Conservation (phyloP, 2,329 filamentous ascomycete species). For the Stagonosporopsis chrysanthemi region DNA sequence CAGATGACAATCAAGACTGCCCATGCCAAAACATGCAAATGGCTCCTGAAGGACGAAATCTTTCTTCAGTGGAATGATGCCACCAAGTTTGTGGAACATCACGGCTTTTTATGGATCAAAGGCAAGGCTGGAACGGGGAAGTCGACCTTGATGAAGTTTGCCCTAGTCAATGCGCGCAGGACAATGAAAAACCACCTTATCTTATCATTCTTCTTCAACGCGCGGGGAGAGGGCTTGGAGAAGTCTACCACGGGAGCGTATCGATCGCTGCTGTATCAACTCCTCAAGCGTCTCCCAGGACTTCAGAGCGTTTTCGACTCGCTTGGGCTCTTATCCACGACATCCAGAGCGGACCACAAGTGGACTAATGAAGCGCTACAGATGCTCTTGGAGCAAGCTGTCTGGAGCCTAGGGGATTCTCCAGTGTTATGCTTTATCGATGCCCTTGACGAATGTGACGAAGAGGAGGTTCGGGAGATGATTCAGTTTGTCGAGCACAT, state of each 20-base stretch:
- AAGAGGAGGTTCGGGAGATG: constrained; percentile 54
- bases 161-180: constrained; percentile 13
- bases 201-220: constrained; percentile 40
- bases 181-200: constrained; percentile 15
- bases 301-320: constrained; percentile 17
- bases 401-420: constrained; percentile 19
- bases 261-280: constrained; percentile 35
- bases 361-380: constrained; percentile 26
- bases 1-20: constrained; percentile 49
- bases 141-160: constrained; percentile 54
- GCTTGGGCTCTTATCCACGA: constrained; percentile 5
- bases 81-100: constrained; percentile 34
- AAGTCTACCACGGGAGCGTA: constrained; percentile 34
- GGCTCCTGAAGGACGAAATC: constrained; percentile 47
- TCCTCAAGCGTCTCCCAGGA: constrained; percentile 26
- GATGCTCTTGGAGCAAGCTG: constrained; percentile 28
- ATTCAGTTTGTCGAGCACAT: constrained; percentile 54
- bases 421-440: constrained; percentile 47
- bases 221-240: constrained; percentile 30
- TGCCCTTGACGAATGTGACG: constrained; percentile 60
- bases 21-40: constrained; percentile 51
- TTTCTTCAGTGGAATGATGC: constrained; percentile 52
- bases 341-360: constrained; percentile 9
- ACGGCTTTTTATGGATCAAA: constrained; percentile 21
- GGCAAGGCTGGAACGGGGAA: constrained; percentile 52